A percentile compares a stretch with the other conserved stretches of the same genome.
Conservation (phyloP, 305 asterid species). For the Rubia tinctorum region DNA sequence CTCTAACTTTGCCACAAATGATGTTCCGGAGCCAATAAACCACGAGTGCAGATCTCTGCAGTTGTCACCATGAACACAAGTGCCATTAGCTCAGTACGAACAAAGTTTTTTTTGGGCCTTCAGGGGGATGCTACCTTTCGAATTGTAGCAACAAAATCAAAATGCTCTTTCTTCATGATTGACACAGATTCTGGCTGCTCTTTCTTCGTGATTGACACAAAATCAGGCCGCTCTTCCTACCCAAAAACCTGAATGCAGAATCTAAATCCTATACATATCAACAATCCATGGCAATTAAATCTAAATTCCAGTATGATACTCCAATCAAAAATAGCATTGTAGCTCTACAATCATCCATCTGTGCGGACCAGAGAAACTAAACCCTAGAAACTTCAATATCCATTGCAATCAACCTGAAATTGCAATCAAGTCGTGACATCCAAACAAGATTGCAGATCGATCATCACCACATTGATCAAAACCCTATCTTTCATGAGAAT, state of each 20-base stretch:
- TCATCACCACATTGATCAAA: background rate
- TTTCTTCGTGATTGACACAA: slow-evolving; percentile 25
- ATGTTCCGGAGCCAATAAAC: slow-evolving; percentile 1
- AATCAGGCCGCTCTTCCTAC: no score
- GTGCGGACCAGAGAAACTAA: no score
- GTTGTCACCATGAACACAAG: slow-evolving; percentile 38
- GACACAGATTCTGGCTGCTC: no score
- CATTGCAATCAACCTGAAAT: background rate
- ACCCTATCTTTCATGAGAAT: no score
- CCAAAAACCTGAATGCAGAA: background rate
- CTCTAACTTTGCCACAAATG: background rate
- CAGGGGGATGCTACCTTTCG: no score
- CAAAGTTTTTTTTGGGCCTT: slow-evolving; percentile 18
- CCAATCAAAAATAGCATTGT: background rate
- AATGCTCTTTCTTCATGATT: no score
- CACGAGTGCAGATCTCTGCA: slow-evolving; percentile 41
- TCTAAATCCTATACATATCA: background rate
- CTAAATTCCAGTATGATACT: background rate
- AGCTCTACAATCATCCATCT: background rate
- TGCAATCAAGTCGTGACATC: background rate
- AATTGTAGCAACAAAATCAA: no score
- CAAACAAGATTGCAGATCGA: background rate
- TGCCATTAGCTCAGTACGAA: slow-evolving; percentile 25
- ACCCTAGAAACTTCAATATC: background rate
- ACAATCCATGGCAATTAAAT: background rate